Evolutionary conservation across 2,329 filamentous ascomycete species (phyloP), one percentile per base, ranked within the genome.

Genomic region (Cercospora sojina): DNA sequence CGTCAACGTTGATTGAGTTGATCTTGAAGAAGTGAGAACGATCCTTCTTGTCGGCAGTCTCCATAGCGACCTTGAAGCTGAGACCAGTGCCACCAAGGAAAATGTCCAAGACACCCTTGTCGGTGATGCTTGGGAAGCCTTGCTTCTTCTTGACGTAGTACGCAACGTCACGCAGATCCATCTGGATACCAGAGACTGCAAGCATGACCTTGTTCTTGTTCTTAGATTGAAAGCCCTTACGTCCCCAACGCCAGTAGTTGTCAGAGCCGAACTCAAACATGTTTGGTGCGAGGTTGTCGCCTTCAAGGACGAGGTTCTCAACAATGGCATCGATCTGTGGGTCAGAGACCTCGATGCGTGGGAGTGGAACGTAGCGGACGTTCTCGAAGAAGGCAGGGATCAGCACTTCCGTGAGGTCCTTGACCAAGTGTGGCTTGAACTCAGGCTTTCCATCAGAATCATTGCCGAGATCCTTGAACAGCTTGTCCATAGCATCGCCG

Each of bases 121-220:
- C 95, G 18, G 88, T 93, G 78, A 98, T 84, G 13, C 89, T 86
- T 3, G 93, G 94, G 84, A 97, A 97, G 8, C 95, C 94, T 75
- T 93, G 83, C 87, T 99, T 98, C 81, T 90, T 91, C 83, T 95
- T 95, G 81, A 99, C 85, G 80, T 98, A 93, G 85, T 93, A 98
- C 79, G 91, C 92, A 69, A 99, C 92, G 76, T 97, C 92, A 73
- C 80, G 75, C 29, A 98, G 84, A 72, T 99, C 95, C 84, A 94
- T 93, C 83, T 99, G 95, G 47, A 99, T 86, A 62, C 95, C 94
- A 25, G 91, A 90, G 3, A 95, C 90, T 68, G 92, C 90, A 69
- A 98, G 84, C 83, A 95, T 92, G 71, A 94, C 84, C 79, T 89
- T 90, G 80, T 97, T 93, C 80, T 91, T 90, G 79, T 88, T 90